Evolutionary conservation across 108 stramenopile species (phyloP), one percentile per base, ranked within the genome.

Genomic region (Nannochloropsis salina): DNA sequence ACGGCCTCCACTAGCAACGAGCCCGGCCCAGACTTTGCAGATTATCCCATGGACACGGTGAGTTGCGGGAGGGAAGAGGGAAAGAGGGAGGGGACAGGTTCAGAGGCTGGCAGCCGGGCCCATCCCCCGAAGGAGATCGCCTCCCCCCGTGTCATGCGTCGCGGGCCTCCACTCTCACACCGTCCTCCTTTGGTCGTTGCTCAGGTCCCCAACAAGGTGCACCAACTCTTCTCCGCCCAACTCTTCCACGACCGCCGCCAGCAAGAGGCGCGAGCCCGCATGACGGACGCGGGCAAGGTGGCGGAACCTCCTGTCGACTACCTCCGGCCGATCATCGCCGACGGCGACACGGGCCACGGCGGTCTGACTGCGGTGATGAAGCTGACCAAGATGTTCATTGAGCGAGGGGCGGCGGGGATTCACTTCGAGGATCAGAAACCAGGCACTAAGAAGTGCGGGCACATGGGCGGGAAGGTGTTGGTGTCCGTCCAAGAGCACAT

Each of bases 381-480:
- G 87, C 90, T 97, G 9, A 95, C 94, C 44, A 96, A 96, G 86
- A 92, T 98, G 51, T 94, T 97, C 85, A 93, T 97, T 41, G 96
- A 98, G 90, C 94, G 94, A 51, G 97, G 97, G 9, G 97, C 96
- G 11, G 95, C 96, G 2, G 96, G 91, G 21, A 86, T 92, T 9
- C 92, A 93, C 91, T 89, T 92, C 51, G 92, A 92, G 91, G 92
- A 93, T 85, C 92, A 93, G 83, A 88, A 90, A 86, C 95, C 97
- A 9, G 97, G 97, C 84, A 96, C 96, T 6, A 98, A 98, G 92
- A 98, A 98, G 90, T 98, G 97, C 85, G 97, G 97, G 9, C 97
- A 98, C 91, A 89, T 89, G 89, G 89, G 89, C 5, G 88, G 87
- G 12, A 86, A 91, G 87, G 97, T 98, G 9, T 91, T 98, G 10